Base-by-base conservation (phyloP, 768 basidiomycete genomes). In the Amanita pallidorosea region DNA sequence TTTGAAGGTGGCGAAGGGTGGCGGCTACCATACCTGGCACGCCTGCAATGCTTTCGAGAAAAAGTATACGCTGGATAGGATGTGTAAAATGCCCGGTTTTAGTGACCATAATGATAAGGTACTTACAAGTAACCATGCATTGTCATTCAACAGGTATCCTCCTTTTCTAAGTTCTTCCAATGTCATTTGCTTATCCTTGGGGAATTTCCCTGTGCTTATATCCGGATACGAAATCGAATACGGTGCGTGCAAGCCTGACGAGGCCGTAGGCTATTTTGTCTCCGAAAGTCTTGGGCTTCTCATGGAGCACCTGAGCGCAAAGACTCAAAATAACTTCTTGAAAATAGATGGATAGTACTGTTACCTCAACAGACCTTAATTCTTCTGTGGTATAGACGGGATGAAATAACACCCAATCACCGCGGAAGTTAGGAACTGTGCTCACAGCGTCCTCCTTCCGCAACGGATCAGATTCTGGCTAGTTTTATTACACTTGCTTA, bases 21-120 rank as follows among this genome's bases (percentile, higher is more conserved):
- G 87, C 88, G 11, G 81, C 89, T n/a, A 88, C 91, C 90, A 94
- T 94, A 4, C 94, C 94, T 17, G 95, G 95, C 1, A 97, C 93
- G 18, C 89, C 96, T 11, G 96, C 96, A 48, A 96, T 80, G 47
- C 78, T 83, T 68, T 98, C 95, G 31, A 98, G 74, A 68, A 75
- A 71, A 22, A 76, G 58, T 46, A 78, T 77, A 34, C 77, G 72
- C 77, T 78, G 51, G 9, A 37, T 33, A 49, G 22, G 34, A 29
- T 18, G 42, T 11, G 37, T 20, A 12, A 34, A 47, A 2, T 17
- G 33, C 35, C 51, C 23, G 18, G 5, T 15, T 11, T 7, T 25
- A 23, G 17, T 7, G 18, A n/a, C 7, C 22, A n/a, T 22, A 15
- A 36, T 13, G 25, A 31, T 12, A 33, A 13, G 41, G 9, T 38